Base-by-base conservation (phyloP, 441 rosid genomes). In the Gossypium aridum region DNA sequence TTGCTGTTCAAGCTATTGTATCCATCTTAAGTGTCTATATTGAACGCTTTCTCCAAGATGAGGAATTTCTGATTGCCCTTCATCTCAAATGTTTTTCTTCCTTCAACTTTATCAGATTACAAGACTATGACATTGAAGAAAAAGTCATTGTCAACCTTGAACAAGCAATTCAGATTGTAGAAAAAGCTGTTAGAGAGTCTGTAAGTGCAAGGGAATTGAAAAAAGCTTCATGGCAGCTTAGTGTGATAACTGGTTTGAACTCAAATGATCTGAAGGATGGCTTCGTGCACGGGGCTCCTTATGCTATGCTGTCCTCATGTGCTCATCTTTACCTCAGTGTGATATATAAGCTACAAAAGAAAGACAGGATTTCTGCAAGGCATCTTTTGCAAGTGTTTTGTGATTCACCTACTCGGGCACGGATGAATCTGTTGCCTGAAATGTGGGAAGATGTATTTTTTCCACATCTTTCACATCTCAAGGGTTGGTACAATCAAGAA, bases 381-480 rank as follows among this genome's bases (percentile, higher is more conserved):
- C 88, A 85, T 81, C 82, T 88, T 34, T 64, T 90, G 80, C 94
- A 87, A 76, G 88, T 86, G 66, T 90, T 88, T 51, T 81, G 90
- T n/a, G 87, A 86, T 77, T 83, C 88, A 1, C 92, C 92, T 9
- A 80, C 80, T 73, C 76, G 75, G 69, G 92, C 91, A 12, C 72
- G 94, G 67, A 82, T 76, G 26, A 17, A 65, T 73, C 73, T 90
- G 83, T 74, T 90, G 76, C 81, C 88, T 64, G 85, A 86, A 64
- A 85, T 90, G 47, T 87, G 91, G 92, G 90, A 88, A 53, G 54
- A 74, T 77, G 71, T 90, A 25, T 86, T 90, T 75, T 87, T 69
- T 64, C 92, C 95, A 2, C 92, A 90, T 78, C 87, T 90, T 74
- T 86, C 88, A 7, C 95, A 87, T 82, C 75, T 90, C 82, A 79